Conservation (phyloP, 2,329 filamentous ascomycete species). For the Thelonectria rubi region DNA sequence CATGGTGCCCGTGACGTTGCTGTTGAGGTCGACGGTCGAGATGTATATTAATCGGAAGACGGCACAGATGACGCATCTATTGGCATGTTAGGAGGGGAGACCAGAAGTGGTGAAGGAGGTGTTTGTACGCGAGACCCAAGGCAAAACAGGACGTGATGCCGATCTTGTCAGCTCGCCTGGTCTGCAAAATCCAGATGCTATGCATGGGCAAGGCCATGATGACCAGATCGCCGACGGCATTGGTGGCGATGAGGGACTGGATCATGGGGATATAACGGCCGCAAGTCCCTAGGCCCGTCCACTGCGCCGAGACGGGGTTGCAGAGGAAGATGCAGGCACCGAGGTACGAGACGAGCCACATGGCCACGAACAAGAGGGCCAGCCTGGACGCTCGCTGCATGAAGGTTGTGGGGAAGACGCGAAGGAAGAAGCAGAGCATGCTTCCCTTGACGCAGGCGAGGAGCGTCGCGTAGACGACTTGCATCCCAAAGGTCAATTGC, state of each 20-base stretch:
- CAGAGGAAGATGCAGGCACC: slow-evolving; percentile 56
- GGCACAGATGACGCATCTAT: slow-evolving; percentile 49
- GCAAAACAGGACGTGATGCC: slow-evolving; percentile 49
- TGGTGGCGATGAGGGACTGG: slow-evolving; percentile 50
- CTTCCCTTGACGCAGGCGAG: slow-evolving; percentile 41
- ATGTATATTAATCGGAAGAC: slow-evolving; percentile 52
- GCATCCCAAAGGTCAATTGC: slow-evolving; percentile 42
- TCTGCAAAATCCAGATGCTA: slow-evolving; percentile 51
- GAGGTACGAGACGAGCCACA: slow-evolving; percentile 55
- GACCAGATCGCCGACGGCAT: slow-evolving; percentile 49
- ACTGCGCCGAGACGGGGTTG: slow-evolving; percentile 54
- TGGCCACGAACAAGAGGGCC: slow-evolving; percentile 48
- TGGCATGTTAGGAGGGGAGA: slow-evolving; percentile 19
- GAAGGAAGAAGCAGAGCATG: slow-evolving; percentile 43
- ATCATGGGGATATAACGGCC: slow-evolving; percentile 49
- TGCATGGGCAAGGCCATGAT: slow-evolving; percentile 51
- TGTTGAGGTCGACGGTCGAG: slow-evolving; percentile 47
- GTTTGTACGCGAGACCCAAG: slow-evolving; percentile 48
- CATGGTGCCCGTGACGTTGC: slow-evolving; percentile 52
- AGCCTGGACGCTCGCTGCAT: slow-evolving; percentile 43
- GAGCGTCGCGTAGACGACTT: slow-evolving; percentile 38
- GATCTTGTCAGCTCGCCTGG: slow-evolving; percentile 47
- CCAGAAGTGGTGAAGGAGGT: fast-evolving
- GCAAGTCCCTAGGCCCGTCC: slow-evolving; percentile 48
- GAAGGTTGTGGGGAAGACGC: slow-evolving; percentile 40